These are phyloP conservation scores for Aspergillus sp. DNA, from an alignment of 2,329 filamentous ascomycete genomes.

Conservation along the genomic window DNA sequence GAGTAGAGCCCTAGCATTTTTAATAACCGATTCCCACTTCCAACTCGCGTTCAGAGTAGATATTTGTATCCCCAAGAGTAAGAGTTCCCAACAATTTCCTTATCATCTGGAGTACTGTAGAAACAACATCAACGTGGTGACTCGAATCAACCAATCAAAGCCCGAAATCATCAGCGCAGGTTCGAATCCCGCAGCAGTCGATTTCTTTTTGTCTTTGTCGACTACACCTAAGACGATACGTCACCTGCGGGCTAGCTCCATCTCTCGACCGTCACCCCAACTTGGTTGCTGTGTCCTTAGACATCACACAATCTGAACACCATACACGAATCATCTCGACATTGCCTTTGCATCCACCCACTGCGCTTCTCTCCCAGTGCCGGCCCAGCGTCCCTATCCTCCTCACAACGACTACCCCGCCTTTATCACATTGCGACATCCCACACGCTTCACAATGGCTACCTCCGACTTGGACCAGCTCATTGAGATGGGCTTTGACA, in stretches of 20 bases:
- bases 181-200: background rate
- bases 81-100: too few relatives aligned
- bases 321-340: too few relatives aligned
- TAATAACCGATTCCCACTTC: too few relatives aligned
- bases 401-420: background rate
- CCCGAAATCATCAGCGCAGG: too few relatives aligned
- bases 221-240: constrained; percentile 4
- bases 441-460: constrained; percentile 27
- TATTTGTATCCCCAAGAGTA: too few relatives aligned
- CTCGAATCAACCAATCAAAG: too few relatives aligned
- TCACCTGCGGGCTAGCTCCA: constrained; percentile 3
- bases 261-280: background rate
- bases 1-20: too few relatives aligned
- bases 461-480: constrained; percentile 59
- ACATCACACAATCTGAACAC: background rate
- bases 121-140: too few relatives aligned
- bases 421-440: background rate
- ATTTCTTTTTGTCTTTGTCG: background rate
- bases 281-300: background rate
- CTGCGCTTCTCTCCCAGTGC: background rate
- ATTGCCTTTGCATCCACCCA: too few relatives aligned
- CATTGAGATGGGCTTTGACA: constrained; percentile 74
- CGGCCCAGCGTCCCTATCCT: too few relatives aligned
- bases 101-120: too few relatives aligned
- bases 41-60: too few relatives aligned